Base-by-base conservation (phyloP, 2,329 filamentous ascomycete species). In the Orbilia brochopaga region DNA sequence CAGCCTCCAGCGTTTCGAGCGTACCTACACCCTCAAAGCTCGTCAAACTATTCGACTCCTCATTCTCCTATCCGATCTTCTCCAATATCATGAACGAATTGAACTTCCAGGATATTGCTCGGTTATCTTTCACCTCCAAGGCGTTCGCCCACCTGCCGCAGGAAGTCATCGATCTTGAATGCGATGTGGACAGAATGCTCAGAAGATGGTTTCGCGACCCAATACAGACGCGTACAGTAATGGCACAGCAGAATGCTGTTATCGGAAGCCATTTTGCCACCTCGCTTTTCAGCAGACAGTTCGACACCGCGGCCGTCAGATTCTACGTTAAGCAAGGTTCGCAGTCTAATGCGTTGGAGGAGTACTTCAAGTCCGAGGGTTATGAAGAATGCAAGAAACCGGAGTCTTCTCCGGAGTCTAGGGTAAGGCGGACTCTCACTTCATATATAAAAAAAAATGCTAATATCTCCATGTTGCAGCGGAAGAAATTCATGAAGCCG, bases 251-350 rank as follows among this genome's bases (percentile, higher is more conserved):
- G 23, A 70, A 70, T 52, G 56, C 61, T 23, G 44, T 70, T n/a
- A 70, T 70, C 42, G 66, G 66, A 19, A 70, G 66, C 42, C 66
- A 70, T 44, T 70, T 70, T 44, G 59, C 66, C 6, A 64, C 66
- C n/a, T 53, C 59, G n/a, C 55, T 70, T 51, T 70, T 70, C 48
- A 70, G 66, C 23, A 59, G 66, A 42, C 58, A 70, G 30, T 70
- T 40, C 32, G 27, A 27, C 5, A 60, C 66, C 40, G 44, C 66
- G 0, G 17, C 44, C 8, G 11, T 70, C 19, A 53, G 59, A n/a
- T 70, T 70, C 50, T 70, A 64, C 30, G 66, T 63, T 15, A 64
- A 46, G 5, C 27, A 46, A 5, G 66, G 66, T 19, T 27, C 42
- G 10, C 35, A 57, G 15, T 48, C 66, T 1, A 24, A 44, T 2